Evolutionary conservation across 78 protist genomes (phyloP).

Genomic region (Isochrysis galbana): DNA sequence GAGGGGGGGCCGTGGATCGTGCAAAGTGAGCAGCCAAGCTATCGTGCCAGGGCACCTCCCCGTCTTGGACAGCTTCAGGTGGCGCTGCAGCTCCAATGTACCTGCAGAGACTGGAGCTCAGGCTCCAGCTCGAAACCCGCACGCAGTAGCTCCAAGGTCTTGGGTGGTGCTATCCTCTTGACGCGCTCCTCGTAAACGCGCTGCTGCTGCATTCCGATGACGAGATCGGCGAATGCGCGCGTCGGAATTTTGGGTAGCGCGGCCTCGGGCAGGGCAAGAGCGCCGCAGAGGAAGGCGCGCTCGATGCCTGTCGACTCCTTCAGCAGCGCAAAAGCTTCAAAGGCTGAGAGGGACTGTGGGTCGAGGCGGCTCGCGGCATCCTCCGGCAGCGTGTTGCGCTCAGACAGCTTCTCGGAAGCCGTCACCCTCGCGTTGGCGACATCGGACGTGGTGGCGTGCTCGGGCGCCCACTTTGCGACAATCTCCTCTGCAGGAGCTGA

Average conservation of each 20-base stretch:
- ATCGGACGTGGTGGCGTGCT: no score
- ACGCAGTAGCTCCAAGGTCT: not conserved
- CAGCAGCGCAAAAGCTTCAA: not conserved
- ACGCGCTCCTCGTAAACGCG: not conserved
- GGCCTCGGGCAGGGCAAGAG: not conserved
- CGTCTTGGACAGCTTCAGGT: no score
- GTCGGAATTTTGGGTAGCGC: not conserved
- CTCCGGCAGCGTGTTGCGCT: no score
- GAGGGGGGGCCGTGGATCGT: no score
- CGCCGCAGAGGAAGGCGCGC: slow-evolving; percentile 17
- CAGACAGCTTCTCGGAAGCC: not conserved
- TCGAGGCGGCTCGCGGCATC: not conserved
- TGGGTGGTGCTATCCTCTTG: not conserved
- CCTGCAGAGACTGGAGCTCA: not conserved
- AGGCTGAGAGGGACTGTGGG: not conserved
- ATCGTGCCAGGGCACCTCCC: no score
- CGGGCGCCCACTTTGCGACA: not conserved
- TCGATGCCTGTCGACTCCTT: not conserved
- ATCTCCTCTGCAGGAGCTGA: not conserved
- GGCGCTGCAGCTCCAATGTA: no score
- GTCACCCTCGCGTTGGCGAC: not conserved
- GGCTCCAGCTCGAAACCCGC: not conserved
- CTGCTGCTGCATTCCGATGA: not conserved
- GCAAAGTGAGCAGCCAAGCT: no score
- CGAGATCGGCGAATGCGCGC: not conserved